A percentile compares a stretch with the other conserved stretches of the same genome.
Evolutionary conservation across 1,284 basidiomycete genomes (phyloP).

Genomic region (Volvariella volvacea): DNA sequence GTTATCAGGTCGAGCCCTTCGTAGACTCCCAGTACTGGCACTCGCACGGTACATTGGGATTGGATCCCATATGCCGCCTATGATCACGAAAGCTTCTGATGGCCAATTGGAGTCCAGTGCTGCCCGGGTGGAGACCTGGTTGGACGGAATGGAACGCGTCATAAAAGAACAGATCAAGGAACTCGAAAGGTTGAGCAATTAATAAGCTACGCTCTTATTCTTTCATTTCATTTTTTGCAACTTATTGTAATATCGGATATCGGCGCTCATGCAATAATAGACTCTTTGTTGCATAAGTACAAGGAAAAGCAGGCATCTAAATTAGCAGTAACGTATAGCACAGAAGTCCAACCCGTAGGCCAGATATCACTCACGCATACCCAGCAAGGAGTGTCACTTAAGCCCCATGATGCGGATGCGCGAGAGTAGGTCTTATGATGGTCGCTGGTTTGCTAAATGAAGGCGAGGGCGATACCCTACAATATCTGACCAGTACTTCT

Average conservation of each 20-base stretch:
- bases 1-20: slow-evolving; percentile 87
- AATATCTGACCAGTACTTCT: slow-evolving; percentile 23
- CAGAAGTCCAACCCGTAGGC: too few relatives aligned
- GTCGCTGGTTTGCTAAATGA: too few relatives aligned
- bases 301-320: background rate
- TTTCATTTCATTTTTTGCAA: slow-evolving; percentile 7
- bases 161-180: slow-evolving; percentile 51
- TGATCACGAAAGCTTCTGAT: slow-evolving; percentile 1
- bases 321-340: too few relatives aligned
- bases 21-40: slow-evolving; percentile 87
- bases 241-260: background rate
- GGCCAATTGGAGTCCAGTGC: slow-evolving; percentile 15
- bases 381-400: too few relatives aligned
- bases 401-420: too few relatives aligned
- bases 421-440: too few relatives aligned
- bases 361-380: too few relatives aligned
- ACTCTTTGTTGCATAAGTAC: background rate
- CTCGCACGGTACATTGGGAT: slow-evolving; percentile 76
- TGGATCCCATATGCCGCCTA: slow-evolving; percentile 21
- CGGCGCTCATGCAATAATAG: background rate
- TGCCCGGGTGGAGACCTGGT: slow-evolving; percentile 56
- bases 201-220: slow-evolving; percentile 3
- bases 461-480: slow-evolving; percentile 23
- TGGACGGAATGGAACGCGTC: slow-evolving; percentile 73
- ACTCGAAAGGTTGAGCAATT: slow-evolving; percentile 30